phyloP scores from a whole-genome alignment of 2,329 filamentous ascomycete species.

The Pseudogymnoascus sp. region DNA sequence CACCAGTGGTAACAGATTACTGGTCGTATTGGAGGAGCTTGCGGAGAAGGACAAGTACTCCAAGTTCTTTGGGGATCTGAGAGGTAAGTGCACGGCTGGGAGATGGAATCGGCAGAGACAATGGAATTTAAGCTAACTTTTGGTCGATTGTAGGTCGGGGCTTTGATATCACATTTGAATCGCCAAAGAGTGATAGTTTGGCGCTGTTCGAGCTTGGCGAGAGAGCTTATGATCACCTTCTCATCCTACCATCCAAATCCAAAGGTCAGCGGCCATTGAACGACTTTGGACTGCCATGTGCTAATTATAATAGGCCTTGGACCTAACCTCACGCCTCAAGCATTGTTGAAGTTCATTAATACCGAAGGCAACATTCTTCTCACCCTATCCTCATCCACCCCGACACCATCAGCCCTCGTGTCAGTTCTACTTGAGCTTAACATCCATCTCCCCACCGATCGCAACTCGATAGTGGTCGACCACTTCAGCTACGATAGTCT shows the following conservation, averaged over 20 bases:
- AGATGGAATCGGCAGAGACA: neutral
- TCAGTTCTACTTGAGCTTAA: constrained; percentile 81
- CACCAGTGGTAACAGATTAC: constrained; percentile 66
- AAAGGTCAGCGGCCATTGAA: constrained; percentile 55
- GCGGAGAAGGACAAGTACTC: constrained; percentile 75
- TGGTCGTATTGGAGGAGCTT: constrained; percentile 79
- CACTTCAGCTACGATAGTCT: constrained; percentile 87
- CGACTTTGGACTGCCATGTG: constrained; percentile 12
- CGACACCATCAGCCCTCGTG: constrained; percentile 63
- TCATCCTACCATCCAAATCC: constrained; percentile 79
- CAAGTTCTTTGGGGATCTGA: constrained; percentile 66
- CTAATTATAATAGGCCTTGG: constrained; percentile 56
- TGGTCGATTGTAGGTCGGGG: constrained; percentile 55
- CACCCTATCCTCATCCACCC: constrained; percentile 62
- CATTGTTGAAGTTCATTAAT: constrained; percentile 85
- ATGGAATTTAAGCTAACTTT: neutral
- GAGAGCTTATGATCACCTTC: constrained; percentile 79
- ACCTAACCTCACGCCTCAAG: constrained; percentile 74
- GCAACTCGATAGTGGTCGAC: constrained; percentile 78
- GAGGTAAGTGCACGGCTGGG: constrained; percentile 42
- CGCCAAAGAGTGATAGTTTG: constrained; percentile 70
- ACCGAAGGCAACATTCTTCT: constrained; percentile 85
- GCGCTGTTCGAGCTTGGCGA: constrained; percentile 79
- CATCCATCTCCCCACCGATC: constrained; percentile 76
- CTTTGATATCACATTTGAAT: constrained; percentile 71